phyloP scores from a whole-genome alignment of 768 basidiomycete genomes.

The Phylloporus arenicola region DNA sequence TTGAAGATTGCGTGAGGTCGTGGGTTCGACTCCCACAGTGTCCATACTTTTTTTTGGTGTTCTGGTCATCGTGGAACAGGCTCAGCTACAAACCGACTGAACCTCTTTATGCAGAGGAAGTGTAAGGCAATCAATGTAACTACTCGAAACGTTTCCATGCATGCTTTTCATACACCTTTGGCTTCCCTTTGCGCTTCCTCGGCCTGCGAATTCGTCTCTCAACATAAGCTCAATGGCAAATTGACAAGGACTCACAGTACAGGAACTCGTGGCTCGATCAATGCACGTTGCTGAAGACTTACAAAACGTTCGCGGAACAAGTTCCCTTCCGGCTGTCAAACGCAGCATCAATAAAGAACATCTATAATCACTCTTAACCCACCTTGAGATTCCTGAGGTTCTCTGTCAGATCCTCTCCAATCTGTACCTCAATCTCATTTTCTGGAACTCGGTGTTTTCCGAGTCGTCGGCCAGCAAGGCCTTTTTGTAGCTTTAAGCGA shows the following conservation, averaged over 20 bases:
- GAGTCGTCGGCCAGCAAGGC: constrained; percentile 67
- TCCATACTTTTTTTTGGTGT: constrained; percentile 4
- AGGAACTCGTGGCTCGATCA: constrained; percentile 81
- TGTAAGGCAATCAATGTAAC: background rate
- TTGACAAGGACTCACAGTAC: constrained; percentile 51
- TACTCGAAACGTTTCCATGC: constrained; percentile 71
- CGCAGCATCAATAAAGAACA: background rate
- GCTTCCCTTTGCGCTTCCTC: constrained; percentile 36
- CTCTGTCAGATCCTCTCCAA: constrained; percentile 87
- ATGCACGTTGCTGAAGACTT: constrained; percentile 80
- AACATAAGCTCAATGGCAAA: background rate
- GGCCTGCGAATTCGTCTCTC: constrained; percentile 13
- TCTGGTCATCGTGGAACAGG: background rate
- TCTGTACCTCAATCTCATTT: constrained; percentile 72
- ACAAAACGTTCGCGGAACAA: constrained; percentile 85
- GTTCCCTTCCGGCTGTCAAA: constrained; percentile 81
- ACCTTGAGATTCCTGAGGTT: constrained; percentile 82
- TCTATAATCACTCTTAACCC: constrained; percentile 14
- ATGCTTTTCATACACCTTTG: constrained; percentile 71
- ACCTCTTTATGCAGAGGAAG: background rate
- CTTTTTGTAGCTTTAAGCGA: constrained; percentile 50
- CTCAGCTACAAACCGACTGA: background rate
- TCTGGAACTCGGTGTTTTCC: constrained; percentile 77
- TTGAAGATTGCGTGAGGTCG: constrained; percentile 45
- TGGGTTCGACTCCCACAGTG: constrained; percentile 50